Percentiles rank a stretch among this genome's conserved stretches.
These are phyloP conservation scores for Botrytis byssoidea DNA, from an alignment of 2,329 filamentous ascomycete species.

Conservation along the genomic window DNA sequence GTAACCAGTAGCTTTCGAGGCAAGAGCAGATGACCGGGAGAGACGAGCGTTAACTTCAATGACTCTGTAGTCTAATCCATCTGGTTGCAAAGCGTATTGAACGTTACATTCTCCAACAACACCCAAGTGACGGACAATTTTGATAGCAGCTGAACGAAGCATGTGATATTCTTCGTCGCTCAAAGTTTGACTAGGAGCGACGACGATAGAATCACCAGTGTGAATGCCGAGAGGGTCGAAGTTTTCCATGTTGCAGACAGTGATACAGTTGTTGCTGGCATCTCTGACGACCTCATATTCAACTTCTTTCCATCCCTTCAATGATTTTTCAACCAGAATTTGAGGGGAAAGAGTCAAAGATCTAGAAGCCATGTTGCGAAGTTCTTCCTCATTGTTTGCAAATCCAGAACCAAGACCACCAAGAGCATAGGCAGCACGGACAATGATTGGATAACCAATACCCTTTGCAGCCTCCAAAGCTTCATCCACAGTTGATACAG, in stretches of 20 bases:
- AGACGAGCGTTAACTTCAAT: constrained; percentile 99
- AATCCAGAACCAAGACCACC: constrained; percentile 96
- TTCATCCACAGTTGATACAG: constrained; percentile 87
- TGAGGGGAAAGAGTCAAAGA: constrained; percentile 93
- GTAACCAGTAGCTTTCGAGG: constrained; percentile 97
- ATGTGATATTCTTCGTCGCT: constrained; percentile 99
- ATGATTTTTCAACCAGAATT: constrained; percentile 95
- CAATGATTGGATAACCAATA: constrained; percentile 96
- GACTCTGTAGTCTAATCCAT: constrained; percentile 95
- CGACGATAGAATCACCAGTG: constrained; percentile 97
- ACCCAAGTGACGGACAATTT: constrained; percentile 94
- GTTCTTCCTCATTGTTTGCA: constrained; percentile 88
- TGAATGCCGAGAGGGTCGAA: constrained; percentile 97
- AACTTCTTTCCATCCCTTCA: constrained; percentile 99
- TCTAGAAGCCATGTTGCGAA: constrained; percentile 87
- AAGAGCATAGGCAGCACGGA: constrained; percentile 93
- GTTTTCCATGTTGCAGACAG: constrained; percentile 98
- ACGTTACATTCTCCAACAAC: constrained; percentile 99
- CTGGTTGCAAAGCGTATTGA: constrained; percentile 93
- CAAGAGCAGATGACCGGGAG: constrained; percentile 92
- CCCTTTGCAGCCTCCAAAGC: constrained; percentile 81
- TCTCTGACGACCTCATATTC: constrained; percentile 98
- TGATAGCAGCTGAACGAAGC: constrained; percentile 95
- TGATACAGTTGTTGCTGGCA: constrained; percentile 97
- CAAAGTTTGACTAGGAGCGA: constrained; percentile 93